Evolutionary conservation across 2,329 filamentous ascomycete species (phyloP).

Genomic region (Aspergillus ochraceoroseus): DNA sequence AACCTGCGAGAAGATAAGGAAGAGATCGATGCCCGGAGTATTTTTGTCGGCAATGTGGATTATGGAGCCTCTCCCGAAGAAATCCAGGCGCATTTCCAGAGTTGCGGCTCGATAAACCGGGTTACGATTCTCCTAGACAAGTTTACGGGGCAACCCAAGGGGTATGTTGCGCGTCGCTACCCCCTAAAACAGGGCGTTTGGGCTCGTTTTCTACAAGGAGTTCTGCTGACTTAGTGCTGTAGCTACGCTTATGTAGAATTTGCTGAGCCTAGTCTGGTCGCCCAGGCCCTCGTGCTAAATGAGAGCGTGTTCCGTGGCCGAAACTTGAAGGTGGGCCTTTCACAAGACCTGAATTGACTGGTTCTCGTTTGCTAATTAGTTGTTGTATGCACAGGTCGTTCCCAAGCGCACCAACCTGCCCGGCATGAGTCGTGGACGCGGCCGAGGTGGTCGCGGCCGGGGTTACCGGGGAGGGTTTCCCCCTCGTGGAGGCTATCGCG

Average conservation of each 20-base stretch:
- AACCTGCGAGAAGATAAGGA: conserved; percentile 88
- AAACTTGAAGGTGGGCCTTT: conserved; percentile 74
- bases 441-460: conserved; percentile 51
- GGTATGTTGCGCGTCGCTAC: conserved; percentile 55
- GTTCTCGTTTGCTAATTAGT: conserved; percentile 17
- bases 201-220: conserved; percentile 13
- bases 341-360: neutral
- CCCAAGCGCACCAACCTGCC: conserved; percentile 97
- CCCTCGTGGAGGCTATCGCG: conserved; percentile 57
- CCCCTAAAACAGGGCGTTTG: neutral
- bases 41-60: conserved; percentile 98
- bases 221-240: conserved; percentile 28
- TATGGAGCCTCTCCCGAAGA: conserved; percentile 96
- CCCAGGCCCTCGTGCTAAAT: conserved; percentile 88
- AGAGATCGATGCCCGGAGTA: conserved; percentile 88
- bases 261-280: conserved; percentile 85
- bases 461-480: conserved; percentile 47
- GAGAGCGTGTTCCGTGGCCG: conserved; percentile 93
- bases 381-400: conserved; percentile 55
- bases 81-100: conserved; percentile 97
- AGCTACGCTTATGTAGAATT: conserved; percentile 99
- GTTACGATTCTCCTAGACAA: conserved; percentile 97
- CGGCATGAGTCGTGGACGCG: conserved; percentile 75
- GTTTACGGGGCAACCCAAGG: conserved; percentile 98
- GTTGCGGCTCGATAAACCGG: conserved; percentile 92